Conservation (phyloP, 139 green algal species). For the Deuterostichococcus epilithicus region DNA sequence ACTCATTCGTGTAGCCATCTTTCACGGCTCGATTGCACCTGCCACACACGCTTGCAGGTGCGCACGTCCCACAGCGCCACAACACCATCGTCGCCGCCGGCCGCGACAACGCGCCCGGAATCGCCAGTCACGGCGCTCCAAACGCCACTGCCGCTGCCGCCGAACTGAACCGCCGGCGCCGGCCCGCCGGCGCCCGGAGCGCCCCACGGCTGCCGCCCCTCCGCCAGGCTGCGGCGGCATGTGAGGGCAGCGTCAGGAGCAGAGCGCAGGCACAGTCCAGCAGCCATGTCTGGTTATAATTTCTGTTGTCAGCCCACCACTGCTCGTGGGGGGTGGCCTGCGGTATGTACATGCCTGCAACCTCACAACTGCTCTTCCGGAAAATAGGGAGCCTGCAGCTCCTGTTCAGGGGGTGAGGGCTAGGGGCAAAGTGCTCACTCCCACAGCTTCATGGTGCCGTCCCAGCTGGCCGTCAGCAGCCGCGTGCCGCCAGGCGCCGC, state of each 20-base stretch:
- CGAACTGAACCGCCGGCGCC: conserved; percentile 30
- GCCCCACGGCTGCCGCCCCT: conserved; percentile 65
- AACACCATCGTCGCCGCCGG: conserved; percentile 67
- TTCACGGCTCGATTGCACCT: conserved; percentile 3
- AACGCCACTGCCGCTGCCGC: conserved; percentile 46
- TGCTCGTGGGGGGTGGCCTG: neutral
- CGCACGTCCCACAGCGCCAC: conserved; percentile 60
- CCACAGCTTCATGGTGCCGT: conserved; percentile 69
- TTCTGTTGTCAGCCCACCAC: neutral
- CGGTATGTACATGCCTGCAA: neutral
- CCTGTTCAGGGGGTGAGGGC: neutral
- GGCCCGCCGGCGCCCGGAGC: conserved; percentile 6
- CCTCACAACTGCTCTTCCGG: neutral
- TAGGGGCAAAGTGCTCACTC: neutral
- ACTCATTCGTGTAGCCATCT: neutral
- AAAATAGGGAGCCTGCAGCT: neutral
- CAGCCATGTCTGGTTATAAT: no score
- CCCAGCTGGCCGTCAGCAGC: conserved; percentile 62
- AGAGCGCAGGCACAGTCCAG: neutral
- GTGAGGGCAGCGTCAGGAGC: neutral
- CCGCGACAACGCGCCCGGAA: conserved; percentile 33
- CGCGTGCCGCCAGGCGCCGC: conserved; percentile 20
- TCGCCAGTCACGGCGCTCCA: conserved; percentile 36
- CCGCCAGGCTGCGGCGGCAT: conserved; percentile 26
- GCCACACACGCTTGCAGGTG: conserved; percentile 10